Base-by-base conservation (phyloP, 768 basidiomycete genomes). In the Phanerodontia chrysosporium region DNA sequence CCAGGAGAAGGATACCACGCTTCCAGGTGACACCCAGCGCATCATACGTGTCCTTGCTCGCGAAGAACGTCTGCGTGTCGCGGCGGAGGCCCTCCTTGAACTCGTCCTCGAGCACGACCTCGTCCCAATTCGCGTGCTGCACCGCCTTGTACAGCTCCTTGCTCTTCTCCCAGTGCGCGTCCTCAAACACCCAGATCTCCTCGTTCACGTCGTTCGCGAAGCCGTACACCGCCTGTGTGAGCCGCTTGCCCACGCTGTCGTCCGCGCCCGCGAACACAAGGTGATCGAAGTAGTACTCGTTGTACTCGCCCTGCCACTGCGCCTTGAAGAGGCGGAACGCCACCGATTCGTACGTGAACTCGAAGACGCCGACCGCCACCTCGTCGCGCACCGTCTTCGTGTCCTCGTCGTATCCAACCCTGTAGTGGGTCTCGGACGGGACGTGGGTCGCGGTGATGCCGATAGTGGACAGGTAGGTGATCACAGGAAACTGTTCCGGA, bases 51-150 rank as follows among this genome's bases (percentile, higher is more conserved):
- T 71, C 60, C 59, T 75, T 70, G 39, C 70, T 72, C 29, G 66
- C 64, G 67, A 76, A 77, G 70, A 79, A 79, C 0, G 69, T 71
- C 22, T 65, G 46, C 44, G 76, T 74, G 52, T 78, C 78, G 22
- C 72, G 65, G 49, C 69, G 67, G 10, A 79, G 39, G 1, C 67
- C 61, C 3, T 64, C 58, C 60, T 76, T 75, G 66, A 78, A 72
- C 7, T 60, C 52, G 7, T 69, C 58, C 25, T 71, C 66, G 24
- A 75, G 65, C 35, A 75, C 70, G 46, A 75, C 66, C 52, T 72
- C 70, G 22, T 72, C 65, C 74, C 74, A 75, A 29, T 63, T 56
- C 5, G 71, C 66, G 45, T 62, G 60, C 45, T 69, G 67, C 13
- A 76, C 62, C 28, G 68, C 67, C 21, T 59, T 29, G 53, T 61